Evolutionary conservation across 345 rosid species (phyloP).

Genomic region (Arabidopsis thaliana): TAIR10.1 NC_003076.8:2332001-2332500

Average conservation of each 20-base stretch:
- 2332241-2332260: constrained; percentile 12
- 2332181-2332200: constrained; percentile 33
- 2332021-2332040: constrained; percentile 94
- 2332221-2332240: constrained; percentile 10
- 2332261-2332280: neutral
- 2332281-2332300: constrained; percentile 16
- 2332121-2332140: neutral
- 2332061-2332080: constrained; percentile 75
- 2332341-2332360: neutral
- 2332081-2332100: constrained; percentile 51
- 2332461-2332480: constrained; percentile 34
- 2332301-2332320: neutral
- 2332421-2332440: constrained; percentile 26
- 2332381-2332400: constrained; percentile 10
- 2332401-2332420: constrained; percentile 35
- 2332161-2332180: constrained; percentile 27
- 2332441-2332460: constrained; percentile 15
- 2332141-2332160: constrained; percentile 36
- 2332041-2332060: constrained; percentile 90
- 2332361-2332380: constrained; percentile 12
- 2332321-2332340: constrained; percentile 16
- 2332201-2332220: constrained; percentile 30
- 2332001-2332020: constrained; percentile 79
- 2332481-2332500: constrained; percentile 45
- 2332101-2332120: constrained; percentile 23